phyloP scores from a whole-genome alignment of 768 basidiomycete genomes.

The Psilocybe sp. region DNA sequence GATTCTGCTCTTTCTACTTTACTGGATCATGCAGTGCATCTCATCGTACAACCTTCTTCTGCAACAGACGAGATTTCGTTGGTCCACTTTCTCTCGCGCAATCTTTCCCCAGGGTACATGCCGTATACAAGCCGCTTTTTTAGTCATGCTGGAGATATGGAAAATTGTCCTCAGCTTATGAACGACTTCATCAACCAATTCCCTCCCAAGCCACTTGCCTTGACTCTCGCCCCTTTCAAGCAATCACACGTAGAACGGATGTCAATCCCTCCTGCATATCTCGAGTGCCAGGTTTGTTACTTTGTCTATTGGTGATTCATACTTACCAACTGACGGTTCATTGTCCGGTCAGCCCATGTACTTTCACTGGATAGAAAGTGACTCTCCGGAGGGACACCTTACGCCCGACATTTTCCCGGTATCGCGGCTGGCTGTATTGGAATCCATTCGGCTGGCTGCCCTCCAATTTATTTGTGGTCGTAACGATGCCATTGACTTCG shows the following conservation, averaged over 20 bases:
- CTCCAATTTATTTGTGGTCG: constrained; percentile 34
- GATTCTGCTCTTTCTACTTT: constrained; percentile 43
- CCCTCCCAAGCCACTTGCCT: constrained; percentile 8
- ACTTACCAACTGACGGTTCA: background rate
- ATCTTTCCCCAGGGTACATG: constrained; percentile 27
- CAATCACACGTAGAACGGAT: constrained; percentile 6
- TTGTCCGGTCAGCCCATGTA: constrained; percentile 47
- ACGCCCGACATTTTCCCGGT: constrained; percentile 16
- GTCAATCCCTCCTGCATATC: constrained; percentile 33
- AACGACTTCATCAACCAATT: constrained; percentile 17
- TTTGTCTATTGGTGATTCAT: background rate
- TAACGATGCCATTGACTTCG: background rate
- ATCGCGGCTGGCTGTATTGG: constrained; percentile 33
- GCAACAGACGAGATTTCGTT: constrained; percentile 12
- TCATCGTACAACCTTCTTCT: constrained; percentile 22
- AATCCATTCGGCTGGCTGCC: constrained; percentile 40
- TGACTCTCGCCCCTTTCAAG: constrained; percentile 10
- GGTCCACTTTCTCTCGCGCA: constrained; percentile 35
- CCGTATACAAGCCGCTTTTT: constrained; percentile 28
- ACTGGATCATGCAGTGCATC: constrained; percentile 33
- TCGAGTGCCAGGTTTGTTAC: constrained; percentile 8
- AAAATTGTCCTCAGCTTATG: constrained; percentile 9
- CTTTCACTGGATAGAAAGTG: constrained; percentile 42
- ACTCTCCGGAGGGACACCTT: constrained; percentile 23
- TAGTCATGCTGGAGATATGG: background rate